These are phyloP conservation scores for Oryza australiensis DNA, from an alignment of 176 grass and related monocot species.

Conservation along the genomic window DNA sequence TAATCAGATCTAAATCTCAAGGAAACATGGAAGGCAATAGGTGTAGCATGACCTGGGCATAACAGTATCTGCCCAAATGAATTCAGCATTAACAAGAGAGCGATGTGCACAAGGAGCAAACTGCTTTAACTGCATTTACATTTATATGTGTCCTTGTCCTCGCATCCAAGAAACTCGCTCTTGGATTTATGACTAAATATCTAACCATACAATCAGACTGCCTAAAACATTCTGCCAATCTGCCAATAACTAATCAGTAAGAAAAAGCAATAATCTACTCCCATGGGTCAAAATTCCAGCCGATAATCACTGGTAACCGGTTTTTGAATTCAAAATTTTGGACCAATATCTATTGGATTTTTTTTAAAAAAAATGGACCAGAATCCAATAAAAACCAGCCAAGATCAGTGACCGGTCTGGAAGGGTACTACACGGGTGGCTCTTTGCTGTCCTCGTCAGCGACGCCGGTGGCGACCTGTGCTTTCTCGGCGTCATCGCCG, in stretches of 20 bases:
- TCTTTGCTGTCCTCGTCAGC: neutral
- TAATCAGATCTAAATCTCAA: too few relatives aligned
- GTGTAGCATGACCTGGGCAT: too few relatives aligned
- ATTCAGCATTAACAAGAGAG: too few relatives aligned
- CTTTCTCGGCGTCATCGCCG: neutral
- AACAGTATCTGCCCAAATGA: too few relatives aligned
- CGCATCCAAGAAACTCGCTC: neutral
- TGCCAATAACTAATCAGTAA: neutral
- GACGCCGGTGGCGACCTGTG: conserved; percentile 27
- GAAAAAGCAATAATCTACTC: neutral
- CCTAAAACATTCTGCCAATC: neutral
- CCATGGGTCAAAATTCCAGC: neutral
- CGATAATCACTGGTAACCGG: neutral
- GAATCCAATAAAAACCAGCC: too few relatives aligned
- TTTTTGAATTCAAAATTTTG: too few relatives aligned
- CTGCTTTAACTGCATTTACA: too few relatives aligned
- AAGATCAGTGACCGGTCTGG: too few relatives aligned
- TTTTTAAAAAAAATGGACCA: too few relatives aligned
- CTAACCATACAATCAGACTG: neutral
- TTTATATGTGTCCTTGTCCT: neutral
- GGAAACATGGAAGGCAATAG: too few relatives aligned
- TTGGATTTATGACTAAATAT: neutral
- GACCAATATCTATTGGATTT: too few relatives aligned
- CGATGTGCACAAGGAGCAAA: too few relatives aligned
- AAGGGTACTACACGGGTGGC: neutral